phyloP scores from a whole-genome alignment of 805 yeast species.

The Candida orba region DNA sequence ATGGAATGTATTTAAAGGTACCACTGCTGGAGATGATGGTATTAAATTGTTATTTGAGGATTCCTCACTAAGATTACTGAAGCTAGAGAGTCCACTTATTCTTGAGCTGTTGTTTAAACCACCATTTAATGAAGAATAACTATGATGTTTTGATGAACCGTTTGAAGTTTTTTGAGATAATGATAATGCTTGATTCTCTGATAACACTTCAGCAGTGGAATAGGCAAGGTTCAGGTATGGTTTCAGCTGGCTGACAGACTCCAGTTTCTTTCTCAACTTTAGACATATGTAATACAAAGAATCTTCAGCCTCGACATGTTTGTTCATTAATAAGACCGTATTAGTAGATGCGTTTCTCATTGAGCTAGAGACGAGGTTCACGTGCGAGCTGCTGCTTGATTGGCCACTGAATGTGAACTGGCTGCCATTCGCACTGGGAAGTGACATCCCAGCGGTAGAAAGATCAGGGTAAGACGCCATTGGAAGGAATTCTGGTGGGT shows the following conservation, averaged over 20 bases:
- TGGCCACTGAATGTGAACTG: neutral
- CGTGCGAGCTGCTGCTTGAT: conserved; percentile 8
- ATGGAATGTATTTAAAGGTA: conserved; percentile 46
- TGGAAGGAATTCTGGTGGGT: neutral
- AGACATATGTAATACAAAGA: conserved; percentile 66
- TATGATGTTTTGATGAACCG: conserved; percentile 8
- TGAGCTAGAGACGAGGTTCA: conserved; percentile 7
- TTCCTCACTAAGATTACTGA: conserved; percentile 28
- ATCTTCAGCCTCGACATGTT: conserved; percentile 52
- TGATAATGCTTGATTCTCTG: conserved; percentile 62
- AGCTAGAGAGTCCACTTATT: conserved; percentile 28
- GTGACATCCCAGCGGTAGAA: neutral
- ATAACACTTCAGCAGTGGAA: conserved; percentile 56
- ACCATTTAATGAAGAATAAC: conserved; percentile 11
- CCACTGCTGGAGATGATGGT: conserved; percentile 21
- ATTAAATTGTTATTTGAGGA: conserved; percentile 14
- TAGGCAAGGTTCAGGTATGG: conserved; percentile 62
- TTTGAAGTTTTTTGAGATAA: conserved; percentile 30
- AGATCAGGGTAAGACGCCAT: conserved; percentile 7
- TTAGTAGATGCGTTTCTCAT: conserved; percentile 11
- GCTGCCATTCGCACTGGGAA: neutral
- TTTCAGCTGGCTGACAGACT: conserved; percentile 55
- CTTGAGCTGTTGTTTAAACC: conserved; percentile 22
- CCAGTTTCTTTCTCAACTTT: conserved; percentile 46
- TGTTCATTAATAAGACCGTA: conserved; percentile 48